Base-by-base conservation (phyloP, 768 basidiomycete genomes). In the Tephrocybe sp. region DNA sequence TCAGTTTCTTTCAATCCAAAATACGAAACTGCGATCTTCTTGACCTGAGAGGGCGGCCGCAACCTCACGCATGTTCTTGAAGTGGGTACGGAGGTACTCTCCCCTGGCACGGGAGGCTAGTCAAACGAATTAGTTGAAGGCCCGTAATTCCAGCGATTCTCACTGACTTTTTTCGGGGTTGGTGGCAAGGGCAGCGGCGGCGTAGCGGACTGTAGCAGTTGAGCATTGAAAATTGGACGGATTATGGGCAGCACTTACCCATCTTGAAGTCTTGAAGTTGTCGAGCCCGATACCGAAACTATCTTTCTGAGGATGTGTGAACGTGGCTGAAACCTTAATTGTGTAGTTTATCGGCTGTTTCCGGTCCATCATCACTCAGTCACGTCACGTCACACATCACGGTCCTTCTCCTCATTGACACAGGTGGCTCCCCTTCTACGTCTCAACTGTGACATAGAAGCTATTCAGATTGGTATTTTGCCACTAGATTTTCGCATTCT, bases 31-130 rank as follows among this genome's bases (percentile, higher is more conserved):
- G 33, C 30, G 34, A 44, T 43, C 12, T 30, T 34, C 71, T 79
- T 63, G 57, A 92, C 94, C 94, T 57, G 86, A 82, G 57, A 97
- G 77, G 58, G 90, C 93, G 57, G 95, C 95, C 44, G 91, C 94
- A 49, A 98, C 97, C 74, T 99, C 97, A 56, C 91, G 86, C 92
- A 97, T 98, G 83, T 98, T 99, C 88, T 99, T 99, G 86, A 97
- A 99, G 78, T 97, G 95, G 41, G 97, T 98, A 63, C 94, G 91
- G 66, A 97, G 84, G 81, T 97, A 94, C 77, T 95, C 93, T 63
- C 94, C 94, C 64, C 89, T 88, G 52, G 94, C 88, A 65, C 83
- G 88, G 64, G 94, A 85, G 69, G 90, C 92, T 95, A 68, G 31
- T 67, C 42, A 56, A 53, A 50, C 41, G 50, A 30, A 57, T 68